Base-by-base conservation (phyloP, 2,329 filamentous ascomycete species). In the Dryadomyces quercus-mongolicae region DNA sequence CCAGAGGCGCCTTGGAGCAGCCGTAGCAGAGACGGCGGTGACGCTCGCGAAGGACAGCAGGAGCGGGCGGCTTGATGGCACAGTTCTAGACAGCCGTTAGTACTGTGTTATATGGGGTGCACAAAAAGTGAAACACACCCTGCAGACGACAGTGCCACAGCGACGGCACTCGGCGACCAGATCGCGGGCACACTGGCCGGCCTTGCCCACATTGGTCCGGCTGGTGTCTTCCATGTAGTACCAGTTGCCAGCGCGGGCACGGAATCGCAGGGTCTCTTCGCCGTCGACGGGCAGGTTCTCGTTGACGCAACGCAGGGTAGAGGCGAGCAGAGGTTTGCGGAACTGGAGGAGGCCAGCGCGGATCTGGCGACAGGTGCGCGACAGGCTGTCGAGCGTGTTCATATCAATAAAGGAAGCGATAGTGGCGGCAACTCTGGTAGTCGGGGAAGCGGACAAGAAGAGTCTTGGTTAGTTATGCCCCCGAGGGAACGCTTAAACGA, bases 371-470 rank as follows among this genome's bases (percentile, higher is more conserved):
- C 89, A 95, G 54, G 88, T 90, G 54, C 80, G 81, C 52, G 91
- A 87, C 20, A 97, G 80, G 59, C 85, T 83, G 67, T 95, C 85
- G 62, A 96, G 80, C 15, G 88, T 85, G 67, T 92, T 95, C 51
- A 95, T 79, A 66, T 97, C 92, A 66, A 96, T 81, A 61, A 80
- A 78, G 36, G 81, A 78, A 50, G 87, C 86, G 60, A 96, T 79
- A 62, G 85, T 80, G 59, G 82, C 80, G 61, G 87, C 82, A 65
- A 95, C 81, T 62, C 90, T 95, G 72, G 16, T 46, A 1, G 18
- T n/a, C 22, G 34, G 49, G 54, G 52, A 58, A 58, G 16, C 13
- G 18, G 9, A 15, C 8, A 51, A 44, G 38, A 49, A 25, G 20
- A 49, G 38, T 31, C 48, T 52, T 22, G 53, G 55, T 58, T 55